Percentiles rank a stretch among this genome's conserved stretches.
Conservation (phyloP, 164 flowering plant species). For the Akebia trifoliata region DNA sequence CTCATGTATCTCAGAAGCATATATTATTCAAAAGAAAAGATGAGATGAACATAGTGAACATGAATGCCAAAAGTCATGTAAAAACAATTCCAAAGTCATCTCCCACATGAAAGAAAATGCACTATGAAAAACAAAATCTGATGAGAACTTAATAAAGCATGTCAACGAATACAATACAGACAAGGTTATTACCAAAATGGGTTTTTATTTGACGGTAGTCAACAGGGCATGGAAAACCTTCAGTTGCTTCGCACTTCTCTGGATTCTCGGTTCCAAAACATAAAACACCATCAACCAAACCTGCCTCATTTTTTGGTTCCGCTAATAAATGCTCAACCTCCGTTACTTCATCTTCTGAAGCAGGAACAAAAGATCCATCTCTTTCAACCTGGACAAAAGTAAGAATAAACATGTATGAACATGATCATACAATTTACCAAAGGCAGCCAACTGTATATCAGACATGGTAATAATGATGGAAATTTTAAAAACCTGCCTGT, state of each 20-base stretch:
- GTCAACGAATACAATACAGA: not conserved
- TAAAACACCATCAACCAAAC: conserved; percentile 42
- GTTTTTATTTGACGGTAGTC: conserved; percentile 23
- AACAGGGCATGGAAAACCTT: conserved; percentile 26
- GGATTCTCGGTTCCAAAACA: conserved; percentile 18
- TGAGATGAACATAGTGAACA: too few species aligned
- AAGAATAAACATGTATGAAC: not conserved
- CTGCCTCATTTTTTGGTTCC: conserved; percentile 47
- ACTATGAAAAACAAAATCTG: not conserved
- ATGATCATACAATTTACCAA: not conserved
- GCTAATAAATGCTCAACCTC: conserved; percentile 51
- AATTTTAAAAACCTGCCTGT: too few species aligned
- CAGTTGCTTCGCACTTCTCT: conserved; percentile 27
- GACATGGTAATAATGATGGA: too few species aligned
- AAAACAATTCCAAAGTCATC: not conserved
- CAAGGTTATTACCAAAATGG: conserved; percentile 26
- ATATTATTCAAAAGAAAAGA: too few species aligned
- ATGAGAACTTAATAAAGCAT: not conserved
- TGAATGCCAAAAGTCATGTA: not conserved
- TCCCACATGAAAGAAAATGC: not conserved
- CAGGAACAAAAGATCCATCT: conserved; percentile 32
- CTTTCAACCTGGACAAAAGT: conserved; percentile 32
- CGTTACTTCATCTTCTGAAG: conserved; percentile 43
- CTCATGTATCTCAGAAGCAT: too few species aligned
- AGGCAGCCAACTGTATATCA: too few species aligned